phyloP scores from a whole-genome alignment of 1,284 basidiomycete genomes.

The Apiotrichum domesticum region DNA sequence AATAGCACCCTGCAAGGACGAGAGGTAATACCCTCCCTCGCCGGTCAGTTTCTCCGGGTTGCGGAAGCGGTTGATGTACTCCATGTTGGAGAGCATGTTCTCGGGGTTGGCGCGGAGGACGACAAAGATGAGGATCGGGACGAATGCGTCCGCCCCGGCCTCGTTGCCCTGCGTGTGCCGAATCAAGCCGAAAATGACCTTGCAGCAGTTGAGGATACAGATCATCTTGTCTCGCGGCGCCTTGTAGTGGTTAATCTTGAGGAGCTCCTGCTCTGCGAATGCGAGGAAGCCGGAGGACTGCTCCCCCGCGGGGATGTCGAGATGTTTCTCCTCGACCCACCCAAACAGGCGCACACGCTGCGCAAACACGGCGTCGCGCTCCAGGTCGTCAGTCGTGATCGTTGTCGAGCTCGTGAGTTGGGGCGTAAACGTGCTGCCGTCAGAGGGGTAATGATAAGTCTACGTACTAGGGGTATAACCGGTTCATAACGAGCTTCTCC shows the following conservation, averaged over 20 bases:
- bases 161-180: constrained; percentile 61
- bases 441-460: not conserved
- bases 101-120: constrained; percentile 90
- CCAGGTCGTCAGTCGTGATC: constrained; percentile 91
- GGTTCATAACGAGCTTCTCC: constrained; percentile 99
- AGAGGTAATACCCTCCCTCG: constrained; percentile 95
- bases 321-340: constrained; percentile 83
- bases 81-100: constrained; percentile 88
- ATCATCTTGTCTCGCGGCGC: constrained; percentile 97
- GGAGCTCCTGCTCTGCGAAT: constrained; percentile 89
- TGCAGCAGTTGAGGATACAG: constrained; percentile 95
- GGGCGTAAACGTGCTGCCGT: constrained; percentile 76
- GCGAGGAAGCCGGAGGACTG: constrained; percentile 71
- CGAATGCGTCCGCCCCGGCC: constrained; percentile 80
- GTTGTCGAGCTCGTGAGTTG: constrained; percentile 55
- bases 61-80: constrained; percentile 95
- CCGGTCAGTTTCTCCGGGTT: constrained; percentile 83
- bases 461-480: constrained; percentile 84
- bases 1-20: constrained; percentile 71
- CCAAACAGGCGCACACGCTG: constrained; percentile 88
- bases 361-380: constrained; percentile 80
- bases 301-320: constrained; percentile 61
- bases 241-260: constrained; percentile 98
- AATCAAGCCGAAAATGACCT: constrained; percentile 96
- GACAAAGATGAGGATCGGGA: constrained; percentile 90